Evolutionary conservation across 306 rosid species (phyloP), one percentile per base, ranked within the genome.

Genomic region (Sicyos baderoa): DNA sequence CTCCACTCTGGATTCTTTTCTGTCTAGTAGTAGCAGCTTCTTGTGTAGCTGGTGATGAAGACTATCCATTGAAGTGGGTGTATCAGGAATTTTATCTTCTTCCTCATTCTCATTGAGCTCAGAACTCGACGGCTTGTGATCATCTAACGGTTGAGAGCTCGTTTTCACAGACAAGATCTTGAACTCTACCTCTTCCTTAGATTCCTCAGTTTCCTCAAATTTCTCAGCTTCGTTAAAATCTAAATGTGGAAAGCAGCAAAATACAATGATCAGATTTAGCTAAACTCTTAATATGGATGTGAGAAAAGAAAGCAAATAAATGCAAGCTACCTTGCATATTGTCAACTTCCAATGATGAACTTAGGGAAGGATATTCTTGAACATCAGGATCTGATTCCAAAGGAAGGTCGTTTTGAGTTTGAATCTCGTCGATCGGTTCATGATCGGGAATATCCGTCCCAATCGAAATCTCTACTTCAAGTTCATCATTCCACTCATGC

Each of bases 381-480:
- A 11, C 78, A 52, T 12, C 21, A 13, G 79, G 77, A 75, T 76
- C 73, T 8, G 42, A 35, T 35, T 35, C 42, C 1, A 56, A 59
- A 32, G 67, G 77, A 47, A 74, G 80, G 45, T 68, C 27, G 40
- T 76, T 83, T 69, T 80, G 80, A 81, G 83, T 62, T 74, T 87
- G 81, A 82, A 64, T 76, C 71, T 84, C 91, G 54, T 88, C 88
- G 37, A 80, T 82, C 6, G 67, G 86, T 27, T 89, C 89, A 21
- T 82, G 95, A 56, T 89, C 97, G 75, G 93, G 95, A 89, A 93
- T 93, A 40, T 93, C 91, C 54, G 94, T 83, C 76, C 94, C 98
- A 29, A 81, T 88, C 57, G 94, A 88, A 57, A 89, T 84, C 57
- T 89, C 97, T 56, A 83, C 86, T 68, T 89, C 95, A 72, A 42